These are phyloP conservation scores for Chlorella vulgaris DNA, from an alignment of 139 green algal genomes.

Conservation along the genomic window DNA sequence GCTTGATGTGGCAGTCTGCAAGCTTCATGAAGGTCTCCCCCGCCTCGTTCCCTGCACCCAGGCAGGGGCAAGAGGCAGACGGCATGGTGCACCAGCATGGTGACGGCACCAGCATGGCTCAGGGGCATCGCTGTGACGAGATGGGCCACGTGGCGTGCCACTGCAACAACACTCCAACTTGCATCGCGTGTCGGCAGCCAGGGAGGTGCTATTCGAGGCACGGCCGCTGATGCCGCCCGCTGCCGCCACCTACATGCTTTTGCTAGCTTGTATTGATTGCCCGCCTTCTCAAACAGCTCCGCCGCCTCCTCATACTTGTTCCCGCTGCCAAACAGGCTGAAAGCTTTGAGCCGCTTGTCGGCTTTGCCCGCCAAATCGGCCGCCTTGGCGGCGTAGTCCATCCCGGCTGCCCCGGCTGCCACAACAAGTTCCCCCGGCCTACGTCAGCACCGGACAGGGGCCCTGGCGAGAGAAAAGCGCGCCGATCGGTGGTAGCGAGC, in stretches of 20 bases:
- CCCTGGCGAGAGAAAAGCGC: no score
- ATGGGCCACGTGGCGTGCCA: no score
- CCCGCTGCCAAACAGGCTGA: slow-evolving; percentile 81
- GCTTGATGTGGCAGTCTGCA: slow-evolving; percentile 82
- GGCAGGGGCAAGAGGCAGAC: not conserved
- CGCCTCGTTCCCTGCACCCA: slow-evolving; percentile 66
- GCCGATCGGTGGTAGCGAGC: no score
- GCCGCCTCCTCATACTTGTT: slow-evolving; percentile 94
- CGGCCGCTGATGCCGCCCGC: no score
- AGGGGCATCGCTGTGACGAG: no score
- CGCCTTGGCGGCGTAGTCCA: slow-evolving; percentile 43
- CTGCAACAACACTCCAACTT: no score
- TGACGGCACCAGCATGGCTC: no score
- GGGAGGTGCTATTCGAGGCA: no score
- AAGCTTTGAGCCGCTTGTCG: slow-evolving; percentile 90
- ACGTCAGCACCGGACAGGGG: no score
- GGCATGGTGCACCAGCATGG: not conserved
- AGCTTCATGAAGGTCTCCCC: slow-evolving; percentile 82
- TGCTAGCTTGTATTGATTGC: slow-evolving; percentile 94
- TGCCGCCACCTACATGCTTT: slow-evolving; percentile 70
- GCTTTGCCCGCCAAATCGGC: slow-evolving; percentile 64
- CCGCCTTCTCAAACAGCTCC: slow-evolving; percentile 91
- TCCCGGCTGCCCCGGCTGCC: not conserved
- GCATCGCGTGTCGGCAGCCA: no score
- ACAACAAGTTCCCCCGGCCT: not conserved